phyloP scores from a whole-genome alignment of 2,329 filamentous ascomycete genomes.

The Cyclaneusma minus region DNA sequence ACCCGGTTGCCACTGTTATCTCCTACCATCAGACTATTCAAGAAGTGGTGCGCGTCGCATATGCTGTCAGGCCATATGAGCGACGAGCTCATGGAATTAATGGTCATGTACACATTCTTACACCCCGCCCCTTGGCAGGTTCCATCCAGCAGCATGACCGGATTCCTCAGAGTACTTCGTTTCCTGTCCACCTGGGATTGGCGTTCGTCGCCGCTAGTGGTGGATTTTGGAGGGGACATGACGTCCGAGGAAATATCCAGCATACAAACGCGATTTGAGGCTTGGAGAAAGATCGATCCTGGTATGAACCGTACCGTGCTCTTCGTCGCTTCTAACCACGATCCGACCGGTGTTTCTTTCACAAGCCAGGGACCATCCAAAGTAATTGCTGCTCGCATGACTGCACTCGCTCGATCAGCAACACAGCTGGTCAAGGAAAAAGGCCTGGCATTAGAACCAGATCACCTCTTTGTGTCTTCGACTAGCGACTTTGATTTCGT shows the following conservation, averaged over 20 bases:
- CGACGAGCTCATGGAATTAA: conserved; percentile 71
- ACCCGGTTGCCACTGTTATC: conserved; percentile 70
- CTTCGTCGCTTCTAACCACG: conserved; percentile 67
- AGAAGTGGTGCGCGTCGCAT: conserved; percentile 80
- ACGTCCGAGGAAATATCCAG: conserved; percentile 40
- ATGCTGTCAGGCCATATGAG: conserved; percentile 62
- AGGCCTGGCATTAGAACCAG: conserved; percentile 35
- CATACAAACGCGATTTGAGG: conserved; percentile 58
- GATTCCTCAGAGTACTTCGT: conserved; percentile 65
- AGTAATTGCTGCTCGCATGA: conserved; percentile 74
- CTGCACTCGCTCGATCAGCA: conserved; percentile 63
- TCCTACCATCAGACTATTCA: conserved; percentile 67
- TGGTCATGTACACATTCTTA: conserved; percentile 65
- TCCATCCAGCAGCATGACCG: conserved; percentile 63
- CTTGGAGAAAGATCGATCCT: conserved; percentile 79
- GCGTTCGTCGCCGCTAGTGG: conserved; percentile 65
- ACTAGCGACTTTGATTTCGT: conserved; percentile 73
- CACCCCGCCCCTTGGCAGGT: conserved; percentile 66
- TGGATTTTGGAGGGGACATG: conserved; percentile 58
- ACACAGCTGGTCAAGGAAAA: conserved; percentile 41
- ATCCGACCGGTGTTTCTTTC: conserved; percentile 66
- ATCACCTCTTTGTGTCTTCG: conserved; percentile 55
- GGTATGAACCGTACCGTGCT: conserved; percentile 71
- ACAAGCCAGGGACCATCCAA: conserved; percentile 62
- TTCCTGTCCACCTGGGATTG: conserved; percentile 86